Percentiles rank a stretch among this genome's conserved stretches.
Conservation (phyloP, 2,329 filamentous ascomycete species). For the Colletotrichum lentis region DNA sequence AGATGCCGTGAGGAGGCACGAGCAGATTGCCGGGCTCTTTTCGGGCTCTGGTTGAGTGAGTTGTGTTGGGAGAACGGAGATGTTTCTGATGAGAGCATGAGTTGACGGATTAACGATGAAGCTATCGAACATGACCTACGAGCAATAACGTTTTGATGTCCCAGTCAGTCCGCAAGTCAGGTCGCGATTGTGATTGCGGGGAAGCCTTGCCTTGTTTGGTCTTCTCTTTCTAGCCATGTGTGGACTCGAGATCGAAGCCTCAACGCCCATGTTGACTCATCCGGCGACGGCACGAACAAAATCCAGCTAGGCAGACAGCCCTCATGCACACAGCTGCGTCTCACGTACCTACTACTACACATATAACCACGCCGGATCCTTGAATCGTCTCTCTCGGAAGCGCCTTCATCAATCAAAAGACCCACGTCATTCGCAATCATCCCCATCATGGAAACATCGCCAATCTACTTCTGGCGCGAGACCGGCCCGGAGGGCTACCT, state of each 20-base stretch:
- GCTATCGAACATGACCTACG: not conserved
- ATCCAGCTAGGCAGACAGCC: slow-evolving; percentile 6
- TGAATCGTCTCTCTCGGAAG: too few relatives aligned
- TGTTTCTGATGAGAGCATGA: not conserved
- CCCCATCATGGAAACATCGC: not conserved
- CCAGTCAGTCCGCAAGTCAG: not conserved
- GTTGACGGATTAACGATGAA: not conserved
- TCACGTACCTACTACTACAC: not conserved
- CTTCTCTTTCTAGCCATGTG: not conserved
- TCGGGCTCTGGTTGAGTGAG: not conserved
- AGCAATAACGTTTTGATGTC: not conserved
- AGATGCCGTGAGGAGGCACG: slow-evolving; percentile 26
- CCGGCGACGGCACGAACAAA: slow-evolving; percentile 16
- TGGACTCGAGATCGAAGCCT: not conserved
- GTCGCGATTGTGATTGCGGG: not conserved
- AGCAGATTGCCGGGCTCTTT: slow-evolving; percentile 20
- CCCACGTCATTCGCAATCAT: too few relatives aligned
- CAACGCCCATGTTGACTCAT: slow-evolving; percentile 25
- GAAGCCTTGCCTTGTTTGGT: too few relatives aligned
- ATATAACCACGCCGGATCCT: not conserved
- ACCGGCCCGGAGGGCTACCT: slow-evolving; percentile 61
- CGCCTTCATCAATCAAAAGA: not conserved
- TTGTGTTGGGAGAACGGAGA: too few relatives aligned
- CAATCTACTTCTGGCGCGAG: slow-evolving; percentile 59
- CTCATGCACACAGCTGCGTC: too few relatives aligned